These are phyloP conservation scores for Talaromyces albobiverticillius DNA, from an alignment of 2,329 filamentous ascomycete genomes.

Conservation along the genomic window DNA sequence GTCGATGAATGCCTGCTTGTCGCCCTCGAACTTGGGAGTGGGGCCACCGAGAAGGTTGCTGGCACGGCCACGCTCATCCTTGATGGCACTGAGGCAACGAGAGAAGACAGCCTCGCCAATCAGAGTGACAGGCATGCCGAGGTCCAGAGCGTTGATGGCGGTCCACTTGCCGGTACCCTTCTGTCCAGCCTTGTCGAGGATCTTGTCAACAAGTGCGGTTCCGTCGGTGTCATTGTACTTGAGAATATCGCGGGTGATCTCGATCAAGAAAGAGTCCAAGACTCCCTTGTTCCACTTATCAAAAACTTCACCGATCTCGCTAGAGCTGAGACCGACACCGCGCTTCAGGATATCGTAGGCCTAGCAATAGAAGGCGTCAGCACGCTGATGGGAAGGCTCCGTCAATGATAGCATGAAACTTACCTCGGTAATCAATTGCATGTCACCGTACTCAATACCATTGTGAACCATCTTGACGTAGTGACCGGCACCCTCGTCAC, in stretches of 20 bases:
- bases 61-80: slow-evolving; percentile 85
- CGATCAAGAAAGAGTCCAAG: slow-evolving; percentile 97
- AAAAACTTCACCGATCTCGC: slow-evolving; percentile 95
- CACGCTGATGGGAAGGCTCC: not conserved
- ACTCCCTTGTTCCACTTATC: slow-evolving; percentile 98
- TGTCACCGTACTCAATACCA: slow-evolving; percentile 99
- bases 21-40: slow-evolving; percentile 74
- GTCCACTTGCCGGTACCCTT: slow-evolving; percentile 99
- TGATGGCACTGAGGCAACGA: slow-evolving; percentile 90
- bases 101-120: slow-evolving; percentile 97
- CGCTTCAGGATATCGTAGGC: slow-evolving; percentile 99
- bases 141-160: slow-evolving; percentile 96
- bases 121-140: slow-evolving; percentile 96
- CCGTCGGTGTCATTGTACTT: slow-evolving; percentile 97
- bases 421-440: slow-evolving; percentile 99
- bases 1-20: slow-evolving; percentile 90
- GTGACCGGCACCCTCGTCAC: slow-evolving; percentile 98
- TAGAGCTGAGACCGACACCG: slow-evolving; percentile 79
- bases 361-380: slow-evolving; percentile 44
- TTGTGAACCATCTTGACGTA: slow-evolving; percentile 99
- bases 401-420: slow-evolving; percentile 25
- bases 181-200: slow-evolving; percentile 95
- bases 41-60: slow-evolving; percentile 76
- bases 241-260: slow-evolving; percentile 98
- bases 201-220: slow-evolving; percentile 92